A percentile compares a stretch with the other conserved stretches of the same genome.
phyloP scores from a whole-genome alignment of 148 eudicot genomes.

The Gaultheria prostrata region DNA sequence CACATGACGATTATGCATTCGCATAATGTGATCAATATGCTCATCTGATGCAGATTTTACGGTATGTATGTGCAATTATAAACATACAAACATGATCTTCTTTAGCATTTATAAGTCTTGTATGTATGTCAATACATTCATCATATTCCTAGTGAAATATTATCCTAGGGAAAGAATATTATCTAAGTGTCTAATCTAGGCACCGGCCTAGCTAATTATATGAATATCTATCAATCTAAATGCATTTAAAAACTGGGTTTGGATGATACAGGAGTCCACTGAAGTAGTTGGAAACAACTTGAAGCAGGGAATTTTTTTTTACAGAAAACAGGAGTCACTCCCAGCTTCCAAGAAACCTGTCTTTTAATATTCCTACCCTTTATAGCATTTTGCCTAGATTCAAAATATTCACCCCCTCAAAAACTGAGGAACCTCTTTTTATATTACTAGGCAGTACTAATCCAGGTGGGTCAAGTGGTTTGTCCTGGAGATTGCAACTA shows the following conservation, averaged over 20 bases:
- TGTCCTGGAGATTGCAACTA: constrained; percentile 10
- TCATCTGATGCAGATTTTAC: neutral
- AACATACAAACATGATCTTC: neutral
- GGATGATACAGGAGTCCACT: neutral
- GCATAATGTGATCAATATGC: neutral
- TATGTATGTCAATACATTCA: neutral
- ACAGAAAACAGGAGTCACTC: constrained; percentile 16
- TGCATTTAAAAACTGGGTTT: constrained; percentile 7
- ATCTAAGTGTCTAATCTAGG: neutral
- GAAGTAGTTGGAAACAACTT: constrained; percentile 22
- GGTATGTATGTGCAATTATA: neutral
- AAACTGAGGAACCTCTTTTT: constrained; percentile 6
- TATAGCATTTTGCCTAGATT: constrained; percentile 39
- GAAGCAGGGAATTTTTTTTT: constrained; percentile 9
- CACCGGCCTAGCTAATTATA: constrained; percentile 7
- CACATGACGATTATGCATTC: constrained; percentile 7
- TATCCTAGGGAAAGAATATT: neutral
- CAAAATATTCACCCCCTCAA: constrained; percentile 29
- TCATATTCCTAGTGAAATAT: constrained; percentile 6
- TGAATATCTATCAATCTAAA: neutral
- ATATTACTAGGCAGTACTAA: constrained; percentile 25
- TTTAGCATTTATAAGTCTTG: constrained; percentile 7
- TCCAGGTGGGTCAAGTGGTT: constrained; percentile 3
- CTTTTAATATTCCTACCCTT: constrained; percentile 24
- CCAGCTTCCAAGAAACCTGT: constrained; percentile 60